Evolutionary conservation across 495 filamentous ascomycete genomes (phyloP), one percentile per base, ranked within the genome.

Genomic region (Neurospora intermedia): DNA sequence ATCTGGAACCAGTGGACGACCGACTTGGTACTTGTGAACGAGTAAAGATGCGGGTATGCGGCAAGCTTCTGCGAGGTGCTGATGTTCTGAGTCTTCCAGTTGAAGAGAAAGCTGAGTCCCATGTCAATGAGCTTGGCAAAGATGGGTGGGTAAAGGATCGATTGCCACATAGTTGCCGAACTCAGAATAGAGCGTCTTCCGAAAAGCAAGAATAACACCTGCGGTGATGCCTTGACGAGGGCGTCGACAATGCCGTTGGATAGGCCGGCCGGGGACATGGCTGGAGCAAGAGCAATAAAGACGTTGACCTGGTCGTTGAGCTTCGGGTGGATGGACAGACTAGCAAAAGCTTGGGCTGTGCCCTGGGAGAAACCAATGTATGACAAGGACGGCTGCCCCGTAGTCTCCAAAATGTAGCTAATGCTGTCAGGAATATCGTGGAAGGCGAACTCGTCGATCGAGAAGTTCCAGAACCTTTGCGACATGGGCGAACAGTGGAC

Each of bases 1-100:
- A 99, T 97, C 78, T 99, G 96, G 82, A 99, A 99, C 96, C 96
- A 99, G 77, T 99, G 96, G 0, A 99, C 96, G 10, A 97, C 93
- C 16, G 90, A 92, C 78, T 99, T 99, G 73, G 94, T 97, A 78
- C 92, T 95, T 1, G 96, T 97, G 79, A 94, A 98, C 3, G 94
- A 97, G 80, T 96, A 99, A 1, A 99, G 84, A 81, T 99, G 96
- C 38, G 95, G 89, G 77, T 99, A 99, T n/a, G 94, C 94, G 38
- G 96, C 96, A 7, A 98, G 88, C 80, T 99, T 99, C 82, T 99
- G 96, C 66, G 90, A 89, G 18, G 88, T 85, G 40, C 88, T 90
- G 76, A 99, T 97, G 78, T 98, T 99, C 73, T 85, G 82, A n/a
- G 90, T 91, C 40, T 87, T 86, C 96, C 96, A 99, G 76, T 91